phyloP scores from a whole-genome alignment of 352 stramenopile genomes.

The Phytophthora uliginosa region DNA sequence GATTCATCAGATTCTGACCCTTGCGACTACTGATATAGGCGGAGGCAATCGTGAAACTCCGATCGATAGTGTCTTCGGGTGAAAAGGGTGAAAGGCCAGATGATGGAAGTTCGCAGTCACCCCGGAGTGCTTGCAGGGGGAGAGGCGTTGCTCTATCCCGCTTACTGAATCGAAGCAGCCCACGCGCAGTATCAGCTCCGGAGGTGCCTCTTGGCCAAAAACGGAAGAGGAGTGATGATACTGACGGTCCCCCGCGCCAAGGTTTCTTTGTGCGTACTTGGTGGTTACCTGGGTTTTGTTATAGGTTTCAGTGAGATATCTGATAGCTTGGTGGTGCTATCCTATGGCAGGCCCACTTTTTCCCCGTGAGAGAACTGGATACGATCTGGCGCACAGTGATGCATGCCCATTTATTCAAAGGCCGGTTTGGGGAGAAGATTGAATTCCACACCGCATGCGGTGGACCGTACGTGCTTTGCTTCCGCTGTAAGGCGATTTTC shows the following conservation, averaged over 20 bases:
- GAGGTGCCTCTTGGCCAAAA: slow-evolving; percentile 33
- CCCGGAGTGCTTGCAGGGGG: slow-evolving; percentile 3
- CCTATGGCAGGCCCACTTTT: slow-evolving; percentile 56
- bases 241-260: not conserved
- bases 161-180: slow-evolving; percentile 51
- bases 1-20: not conserved
- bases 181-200: slow-evolving; percentile 5
- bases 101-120: not conserved
- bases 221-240: slow-evolving; percentile 35
- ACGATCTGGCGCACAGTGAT: slow-evolving; percentile 73
- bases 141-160: slow-evolving; percentile 11
- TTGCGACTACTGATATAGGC: slow-evolving; percentile 22
- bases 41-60: slow-evolving; percentile 23
- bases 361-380: slow-evolving; percentile 62
- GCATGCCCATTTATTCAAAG: slow-evolving; percentile 72
- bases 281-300: not conserved
- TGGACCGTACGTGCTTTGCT: slow-evolving; percentile 48
- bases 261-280: slow-evolving; percentile 51
- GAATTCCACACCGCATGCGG: slow-evolving; percentile 70
- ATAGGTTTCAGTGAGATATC: not conserved
- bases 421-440: slow-evolving; percentile 65
- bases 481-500: not conserved
- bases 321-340: not conserved
- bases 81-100: not conserved
- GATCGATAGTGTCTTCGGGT: slow-evolving; percentile 19